Evolutionary conservation across 768 basidiomycete species (phyloP), one percentile per base, ranked within the genome.

Genomic region (Boletellus ananiceps): DNA sequence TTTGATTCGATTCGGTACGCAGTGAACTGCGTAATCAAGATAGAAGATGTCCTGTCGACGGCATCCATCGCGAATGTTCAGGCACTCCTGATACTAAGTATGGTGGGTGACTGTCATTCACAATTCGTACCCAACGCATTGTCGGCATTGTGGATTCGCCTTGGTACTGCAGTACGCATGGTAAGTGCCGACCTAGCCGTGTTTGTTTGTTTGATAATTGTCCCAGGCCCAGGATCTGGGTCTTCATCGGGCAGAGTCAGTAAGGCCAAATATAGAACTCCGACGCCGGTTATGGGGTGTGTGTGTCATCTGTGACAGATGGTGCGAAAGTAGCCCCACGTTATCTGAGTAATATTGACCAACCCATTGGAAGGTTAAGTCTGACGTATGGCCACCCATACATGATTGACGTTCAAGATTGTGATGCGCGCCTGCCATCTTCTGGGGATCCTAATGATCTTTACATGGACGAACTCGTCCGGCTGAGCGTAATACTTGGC

Each of bases 371-470:
- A 61, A 91, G 89, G 90, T 80, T 84, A 47, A 90, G 88, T 62
- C 73, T 93, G 33, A 84, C 90, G 19, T 91, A 93, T 58, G 95
- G 95, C 0, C 89, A 93, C 57, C 95, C 95, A 3, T 88, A 84
- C 65, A 90, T 95, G 87, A 95, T 99, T 54, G 94, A 97, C 66
- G 82, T 98, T 2, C 83, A 88, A 57, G 96, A 99, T 67, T 99
- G 96, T 67, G 95, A 99, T 68, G 88, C 90, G 4, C 84, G 93
- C 46, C 74, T 96, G 31, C 94, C 94, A 1, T 91, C 91, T 8
- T 90, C 89, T 2, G 93, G 90, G 38, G 86, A 92, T 59, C 77
- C 80, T 13, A 76, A 79, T 49, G 82, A 86, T 63, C 67, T 88
- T 51, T 93, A 93, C 69, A 81, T 93, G 75, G 84, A 89, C 61